Percentiles rank a stretch among this genome's conserved stretches.
phyloP scores from a whole-genome alignment of 768 basidiomycete genomes.

The Cystobasidium ongulense region DNA sequence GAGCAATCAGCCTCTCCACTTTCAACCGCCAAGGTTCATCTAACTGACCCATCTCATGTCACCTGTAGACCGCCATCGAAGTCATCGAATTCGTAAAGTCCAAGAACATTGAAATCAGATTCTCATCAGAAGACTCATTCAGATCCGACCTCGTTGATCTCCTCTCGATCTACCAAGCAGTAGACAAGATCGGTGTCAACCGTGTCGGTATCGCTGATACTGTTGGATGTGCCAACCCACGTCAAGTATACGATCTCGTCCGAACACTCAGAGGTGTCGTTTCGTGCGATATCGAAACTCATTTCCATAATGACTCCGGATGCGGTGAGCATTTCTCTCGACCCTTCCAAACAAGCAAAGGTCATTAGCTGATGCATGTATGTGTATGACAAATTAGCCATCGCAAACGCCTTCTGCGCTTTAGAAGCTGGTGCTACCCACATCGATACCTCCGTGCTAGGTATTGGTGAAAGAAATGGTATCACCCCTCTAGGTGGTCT shows the following conservation, averaged over 20 bases:
- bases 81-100: slow-evolving; percentile 99
- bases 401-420: slow-evolving; percentile 96
- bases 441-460: slow-evolving; percentile 95
- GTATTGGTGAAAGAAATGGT: slow-evolving; percentile 97
- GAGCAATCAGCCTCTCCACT: neutral
- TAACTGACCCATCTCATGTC: too few relatives aligned
- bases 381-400: too few relatives aligned
- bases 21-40: slow-evolving; percentile 28
- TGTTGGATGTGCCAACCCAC: slow-evolving; percentile 95
- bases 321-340: slow-evolving; percentile 59
- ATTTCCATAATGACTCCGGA: slow-evolving; percentile 92
- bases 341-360: too few relatives aligned
- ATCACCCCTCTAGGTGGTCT: slow-evolving; percentile 97
- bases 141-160: slow-evolving; percentile 98
- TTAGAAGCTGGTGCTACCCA: slow-evolving; percentile 98
- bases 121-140: slow-evolving; percentile 99
- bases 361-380: too few relatives aligned
- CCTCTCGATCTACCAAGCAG: slow-evolving; percentile 95
- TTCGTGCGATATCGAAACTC: slow-evolving; percentile 92
- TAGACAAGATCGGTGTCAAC: slow-evolving; percentile 98
- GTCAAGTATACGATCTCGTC: slow-evolving; percentile 97
- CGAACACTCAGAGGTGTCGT: slow-evolving; percentile 93
- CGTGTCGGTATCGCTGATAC: slow-evolving; percentile 98
- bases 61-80: slow-evolving; percentile 68
- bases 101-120: slow-evolving; percentile 98